A percentile compares a stretch with the other conserved stretches of the same genome.
Conservation (phyloP, 805 yeast species). For the Candida golubevii region DNA sequence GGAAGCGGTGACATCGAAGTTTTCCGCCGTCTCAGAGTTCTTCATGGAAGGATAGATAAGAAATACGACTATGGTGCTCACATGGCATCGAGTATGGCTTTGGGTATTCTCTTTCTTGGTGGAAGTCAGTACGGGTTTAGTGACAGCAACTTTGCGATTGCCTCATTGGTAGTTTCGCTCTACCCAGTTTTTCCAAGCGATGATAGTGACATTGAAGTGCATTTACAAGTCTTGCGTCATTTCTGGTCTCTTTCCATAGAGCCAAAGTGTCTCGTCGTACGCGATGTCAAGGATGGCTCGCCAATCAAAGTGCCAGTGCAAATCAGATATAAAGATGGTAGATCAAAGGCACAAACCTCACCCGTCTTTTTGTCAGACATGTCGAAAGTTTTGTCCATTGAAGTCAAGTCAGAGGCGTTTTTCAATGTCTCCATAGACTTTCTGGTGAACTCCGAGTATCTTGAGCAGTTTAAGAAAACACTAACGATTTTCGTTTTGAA, state of each 20-base stretch:
- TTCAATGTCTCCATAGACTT: slow-evolving; percentile 51
- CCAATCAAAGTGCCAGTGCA: slow-evolving; percentile 48
- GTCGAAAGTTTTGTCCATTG: slow-evolving; percentile 44
- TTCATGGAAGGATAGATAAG: slow-evolving; percentile 55
- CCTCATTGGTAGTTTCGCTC: slow-evolving; percentile 66
- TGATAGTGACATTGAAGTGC: slow-evolving; percentile 47
- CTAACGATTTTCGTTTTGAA: slow-evolving; percentile 51
- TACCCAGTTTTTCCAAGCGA: slow-evolving; percentile 66
- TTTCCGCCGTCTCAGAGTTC: slow-evolving; percentile 63
- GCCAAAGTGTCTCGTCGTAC: slow-evolving; percentile 71
- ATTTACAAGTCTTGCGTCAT: slow-evolving; percentile 80
- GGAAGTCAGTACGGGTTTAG: slow-evolving; percentile 88
- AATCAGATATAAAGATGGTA: slow-evolving; percentile 38
- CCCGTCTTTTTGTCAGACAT: slow-evolving; percentile 72
- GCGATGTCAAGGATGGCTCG: slow-evolving; percentile 60
- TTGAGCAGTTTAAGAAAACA: slow-evolving; percentile 39
- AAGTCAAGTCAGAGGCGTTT: slow-evolving; percentile 44
- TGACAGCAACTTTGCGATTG: slow-evolving; percentile 59
- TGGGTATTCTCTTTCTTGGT: slow-evolving; percentile 86
- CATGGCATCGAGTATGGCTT: slow-evolving; percentile 72
- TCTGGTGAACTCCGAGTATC: slow-evolving; percentile 36
- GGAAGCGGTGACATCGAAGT: slow-evolving; percentile 86
- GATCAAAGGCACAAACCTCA: slow-evolving; percentile 32
- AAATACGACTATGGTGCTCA: slow-evolving; percentile 60
- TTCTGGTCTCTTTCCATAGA: slow-evolving; percentile 87